Evolutionary conservation across 495 filamentous ascomycete species (phyloP).

Genomic region (Pyronema omphalodes): DNA sequence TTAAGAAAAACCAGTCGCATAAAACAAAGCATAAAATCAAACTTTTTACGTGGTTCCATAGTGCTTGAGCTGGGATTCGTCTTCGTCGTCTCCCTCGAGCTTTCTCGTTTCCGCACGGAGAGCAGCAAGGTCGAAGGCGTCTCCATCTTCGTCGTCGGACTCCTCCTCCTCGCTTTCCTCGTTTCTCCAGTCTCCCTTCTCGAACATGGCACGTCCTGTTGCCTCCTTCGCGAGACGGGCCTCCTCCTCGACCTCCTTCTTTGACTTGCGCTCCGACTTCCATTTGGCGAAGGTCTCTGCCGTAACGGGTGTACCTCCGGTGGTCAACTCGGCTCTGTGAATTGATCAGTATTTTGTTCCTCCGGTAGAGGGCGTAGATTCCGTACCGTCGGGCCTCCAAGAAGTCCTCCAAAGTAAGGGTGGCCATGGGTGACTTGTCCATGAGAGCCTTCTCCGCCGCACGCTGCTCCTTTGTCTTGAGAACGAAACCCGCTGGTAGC

Average conservation of each 20-base stretch:
- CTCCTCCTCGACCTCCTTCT: slow-evolving; percentile 84
- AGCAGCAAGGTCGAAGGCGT: slow-evolving; percentile 61
- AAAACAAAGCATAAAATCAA: not conserved
- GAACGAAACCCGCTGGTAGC: slow-evolving; percentile 85
- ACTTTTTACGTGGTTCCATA: slow-evolving; percentile 14
- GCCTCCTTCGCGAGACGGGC: slow-evolving; percentile 80
- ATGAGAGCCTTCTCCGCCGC: slow-evolving; percentile 91
- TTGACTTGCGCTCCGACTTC: slow-evolving; percentile 85
- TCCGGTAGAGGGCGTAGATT: not conserved
- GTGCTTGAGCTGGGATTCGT: slow-evolving; percentile 11
- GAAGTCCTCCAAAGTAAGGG: slow-evolving; percentile 92
- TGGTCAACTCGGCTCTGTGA: slow-evolving; percentile 48
- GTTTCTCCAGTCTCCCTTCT: slow-evolving; percentile 78
- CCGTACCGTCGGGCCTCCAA: slow-evolving; percentile 73
- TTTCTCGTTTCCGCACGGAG: slow-evolving; percentile 52
- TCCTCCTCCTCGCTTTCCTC: slow-evolving; percentile 42
- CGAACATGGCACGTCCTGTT: slow-evolving; percentile 85
- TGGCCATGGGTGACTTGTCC: slow-evolving; percentile 90
- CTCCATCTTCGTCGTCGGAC: slow-evolving; percentile 37
- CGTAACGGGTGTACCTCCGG: slow-evolving; percentile 79
- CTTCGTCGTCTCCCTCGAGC: slow-evolving; percentile 28
- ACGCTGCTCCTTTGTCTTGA: slow-evolving; percentile 95
- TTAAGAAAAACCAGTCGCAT: not conserved
- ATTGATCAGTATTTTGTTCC: not conserved
- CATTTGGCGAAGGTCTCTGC: slow-evolving; percentile 81